A percentile compares a stretch with the other conserved stretches of the same genome.
Evolutionary conservation across 1,284 basidiomycete species (phyloP).

Genomic region (Malassezia caprae): DNA sequence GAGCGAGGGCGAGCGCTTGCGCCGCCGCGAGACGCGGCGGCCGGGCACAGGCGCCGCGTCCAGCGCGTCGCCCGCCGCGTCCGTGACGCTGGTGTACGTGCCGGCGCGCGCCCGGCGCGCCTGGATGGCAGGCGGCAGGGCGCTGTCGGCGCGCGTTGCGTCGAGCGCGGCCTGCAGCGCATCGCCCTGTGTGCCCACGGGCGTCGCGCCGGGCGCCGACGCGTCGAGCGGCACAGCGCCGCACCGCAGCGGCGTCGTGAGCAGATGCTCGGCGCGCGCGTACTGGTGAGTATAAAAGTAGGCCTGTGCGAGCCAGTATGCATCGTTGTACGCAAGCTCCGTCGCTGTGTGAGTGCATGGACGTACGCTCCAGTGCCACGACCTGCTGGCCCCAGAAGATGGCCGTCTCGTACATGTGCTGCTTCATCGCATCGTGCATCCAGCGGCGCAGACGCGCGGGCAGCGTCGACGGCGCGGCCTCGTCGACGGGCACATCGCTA

Average conservation of each 20-base stretch:
- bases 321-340: constrained; percentile 55
- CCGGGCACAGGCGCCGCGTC: neutral
- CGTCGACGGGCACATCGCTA: neutral
- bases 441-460: constrained; percentile 73
- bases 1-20: constrained; percentile 10
- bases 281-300: constrained; percentile 93
- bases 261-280: constrained; percentile 77
- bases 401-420: constrained; percentile 93
- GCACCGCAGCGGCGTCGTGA: constrained; percentile 64
- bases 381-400: constrained; percentile 98
- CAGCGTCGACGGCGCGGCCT: neutral
- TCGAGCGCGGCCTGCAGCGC: constrained; percentile 26
- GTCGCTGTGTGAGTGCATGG: constrained; percentile 17
- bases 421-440: constrained; percentile 94
- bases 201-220: neutral
- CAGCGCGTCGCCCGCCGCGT: neutral
- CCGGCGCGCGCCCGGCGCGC: constrained; percentile 4
- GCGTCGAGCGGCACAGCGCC: constrained; percentile 18
- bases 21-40: constrained; percentile 1
- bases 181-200: constrained; percentile 19
- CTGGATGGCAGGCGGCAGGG: constrained; percentile 27
- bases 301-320: constrained; percentile 95
- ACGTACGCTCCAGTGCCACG: constrained; percentile 73
- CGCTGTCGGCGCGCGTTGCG: constrained; percentile 23
- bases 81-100: neutral